phyloP scores from a whole-genome alignment of 163 green algal species.

The Coccomyxa subellipsoidea region DNA sequence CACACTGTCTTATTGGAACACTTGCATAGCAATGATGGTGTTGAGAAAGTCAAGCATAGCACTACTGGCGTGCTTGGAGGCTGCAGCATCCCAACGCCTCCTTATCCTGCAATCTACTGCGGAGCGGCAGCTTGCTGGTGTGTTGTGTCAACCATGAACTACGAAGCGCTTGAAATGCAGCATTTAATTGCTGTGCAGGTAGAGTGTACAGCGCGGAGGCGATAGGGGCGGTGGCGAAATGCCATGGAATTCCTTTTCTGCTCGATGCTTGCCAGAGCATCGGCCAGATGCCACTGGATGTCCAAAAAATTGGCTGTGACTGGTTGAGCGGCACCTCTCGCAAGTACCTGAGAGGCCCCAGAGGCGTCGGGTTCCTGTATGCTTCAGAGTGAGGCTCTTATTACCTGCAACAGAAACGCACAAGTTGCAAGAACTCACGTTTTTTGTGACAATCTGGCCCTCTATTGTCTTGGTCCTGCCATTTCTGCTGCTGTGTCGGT shows the following conservation, averaged over 20 bases:
- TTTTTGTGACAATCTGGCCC: neutral
- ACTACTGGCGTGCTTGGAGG: no score
- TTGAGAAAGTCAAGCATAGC: no score
- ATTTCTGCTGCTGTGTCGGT: neutral
- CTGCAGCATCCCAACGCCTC: no score
- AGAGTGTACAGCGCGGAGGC: constrained; percentile 60
- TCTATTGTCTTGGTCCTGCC: neutral
- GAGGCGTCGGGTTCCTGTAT: constrained; percentile 67
- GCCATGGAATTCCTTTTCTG: constrained; percentile 54
- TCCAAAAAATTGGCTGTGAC: constrained; percentile 55
- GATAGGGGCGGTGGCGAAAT: constrained; percentile 42
- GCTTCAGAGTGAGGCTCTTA: constrained; percentile 25
- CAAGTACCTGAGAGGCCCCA: constrained; percentile 66
- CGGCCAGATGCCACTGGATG: constrained; percentile 69
- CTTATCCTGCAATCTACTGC: no score
- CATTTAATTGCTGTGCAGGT: no score
- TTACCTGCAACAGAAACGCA: neutral
- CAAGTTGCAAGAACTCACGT: neutral
- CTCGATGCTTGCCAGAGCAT: constrained; percentile 73
- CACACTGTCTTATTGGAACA: no score
- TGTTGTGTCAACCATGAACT: no score
- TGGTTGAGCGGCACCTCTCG: constrained; percentile 64
- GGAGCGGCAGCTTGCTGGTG: no score
- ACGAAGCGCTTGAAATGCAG: no score
- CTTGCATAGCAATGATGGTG: no score